Conservation (phyloP, 805 yeast genomes). For the Ogataea ramenticola region DNA sequence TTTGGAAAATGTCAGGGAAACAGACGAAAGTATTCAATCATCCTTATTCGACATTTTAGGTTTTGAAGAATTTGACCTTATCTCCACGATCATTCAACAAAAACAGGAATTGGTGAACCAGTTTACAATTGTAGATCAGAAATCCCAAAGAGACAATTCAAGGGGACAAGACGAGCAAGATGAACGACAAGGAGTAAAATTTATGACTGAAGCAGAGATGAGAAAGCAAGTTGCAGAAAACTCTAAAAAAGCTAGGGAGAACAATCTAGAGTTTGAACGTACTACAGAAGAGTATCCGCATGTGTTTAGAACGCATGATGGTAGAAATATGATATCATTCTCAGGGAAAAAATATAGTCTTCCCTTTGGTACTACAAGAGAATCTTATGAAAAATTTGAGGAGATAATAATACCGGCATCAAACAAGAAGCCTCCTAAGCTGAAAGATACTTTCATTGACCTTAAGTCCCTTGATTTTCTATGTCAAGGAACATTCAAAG, state of each 20-base stretch:
- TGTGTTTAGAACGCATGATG: constrained; percentile 67
- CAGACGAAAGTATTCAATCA: constrained; percentile 62
- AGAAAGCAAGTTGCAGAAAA: constrained; percentile 45
- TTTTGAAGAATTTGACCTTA: constrained; percentile 76
- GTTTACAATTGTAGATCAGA: constrained; percentile 5
- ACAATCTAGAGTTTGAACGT: constrained; percentile 37
- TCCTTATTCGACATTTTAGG: constrained; percentile 76
- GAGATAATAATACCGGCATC: constrained; percentile 81
- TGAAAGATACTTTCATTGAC: constrained; percentile 43
- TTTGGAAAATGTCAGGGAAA: constrained; percentile 27
- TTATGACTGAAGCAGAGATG: constrained; percentile 50
- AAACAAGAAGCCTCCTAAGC: constrained; percentile 34
- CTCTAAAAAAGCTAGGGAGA: constrained; percentile 40
- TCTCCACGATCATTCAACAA: constrained; percentile 51
- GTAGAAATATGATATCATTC: constrained; percentile 63
- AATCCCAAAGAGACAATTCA: constrained; percentile 7
- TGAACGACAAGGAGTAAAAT: constrained; percentile 3
- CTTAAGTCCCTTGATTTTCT: constrained; percentile 63
- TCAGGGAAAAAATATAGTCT: constrained; percentile 75
- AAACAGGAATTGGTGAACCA: constrained; percentile 26
- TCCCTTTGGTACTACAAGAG: constrained; percentile 75
- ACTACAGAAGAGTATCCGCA: constrained; percentile 66
- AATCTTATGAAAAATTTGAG: constrained; percentile 49
- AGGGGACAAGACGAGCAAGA: neutral
- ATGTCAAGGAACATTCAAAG: constrained; percentile 79